Evolutionary conservation across 257 asterid species (phyloP), one percentile per base, ranked within the genome.

Genomic region (Oldenlandia corymbosa): DNA sequence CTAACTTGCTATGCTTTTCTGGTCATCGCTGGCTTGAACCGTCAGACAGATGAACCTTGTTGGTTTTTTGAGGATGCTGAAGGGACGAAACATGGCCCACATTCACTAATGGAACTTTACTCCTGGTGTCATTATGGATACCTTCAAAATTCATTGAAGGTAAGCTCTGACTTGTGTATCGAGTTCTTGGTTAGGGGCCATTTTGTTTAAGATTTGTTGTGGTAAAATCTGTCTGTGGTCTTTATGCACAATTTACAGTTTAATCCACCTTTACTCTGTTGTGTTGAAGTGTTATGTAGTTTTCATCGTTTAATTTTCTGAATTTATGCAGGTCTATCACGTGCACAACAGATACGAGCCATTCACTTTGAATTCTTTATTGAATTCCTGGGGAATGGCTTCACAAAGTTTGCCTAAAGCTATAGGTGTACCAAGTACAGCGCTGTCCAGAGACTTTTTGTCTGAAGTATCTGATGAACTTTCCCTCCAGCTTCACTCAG

Each of bases 31-130:
- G 65, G 51, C 27, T 49, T 68, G 67, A 65, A 57, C 64, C 58
- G 27, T 20, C 79, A 88, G 95, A 54, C 72, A 7, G 86, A 78
- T 61, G 90, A 88, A 61, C 72, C 82, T 45, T 90, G 95, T 71
- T 93, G 99, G 99, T 58, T 90, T 68, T 76, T 75, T 72, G 88
- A 81, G 84, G 96, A 88, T 53, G 85, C 77, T 7, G 81, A 84
- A 48, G 97, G 99, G 64, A 73, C 64, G 57, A 85, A 79, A 71
- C 97, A 77, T 30, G 97, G 99, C 67, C 99, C 97, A 0, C 81
- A 90, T 75, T 72, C 96, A 58, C 85, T 90, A 58, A 34, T 68
- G 2, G 95, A 88, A 76, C 94, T 93, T 54, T 67, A 81, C 74
- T 79, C 96, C 13, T 93, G 96, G 95, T 73, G 73, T 79, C 88